Evolutionary conservation across 768 basidiomycete genomes (phyloP).

Genomic region (Gymnopilus junonius): DNA sequence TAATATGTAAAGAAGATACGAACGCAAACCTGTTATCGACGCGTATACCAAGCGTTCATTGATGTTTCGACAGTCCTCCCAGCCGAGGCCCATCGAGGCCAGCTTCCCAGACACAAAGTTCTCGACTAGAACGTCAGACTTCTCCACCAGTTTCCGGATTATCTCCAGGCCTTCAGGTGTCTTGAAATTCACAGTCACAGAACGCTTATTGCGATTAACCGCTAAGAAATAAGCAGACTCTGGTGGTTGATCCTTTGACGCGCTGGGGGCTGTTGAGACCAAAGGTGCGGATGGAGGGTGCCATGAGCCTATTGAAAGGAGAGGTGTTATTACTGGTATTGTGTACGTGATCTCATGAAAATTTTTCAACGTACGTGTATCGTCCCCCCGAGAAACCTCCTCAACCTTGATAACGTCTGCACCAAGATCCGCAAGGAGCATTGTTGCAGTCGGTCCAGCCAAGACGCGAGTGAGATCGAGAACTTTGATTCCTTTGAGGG

Average conservation of each 20-base stretch:
- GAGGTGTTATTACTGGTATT: not conserved
- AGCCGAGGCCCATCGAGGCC: slow-evolving; percentile 82
- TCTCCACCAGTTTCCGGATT: slow-evolving; percentile 66
- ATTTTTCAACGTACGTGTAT: slow-evolving; percentile 65
- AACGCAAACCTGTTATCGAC: slow-evolving; percentile 76
- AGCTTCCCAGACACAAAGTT: slow-evolving; percentile 90
- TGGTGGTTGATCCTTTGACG: slow-evolving; percentile 71
- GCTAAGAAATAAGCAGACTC: slow-evolving; percentile 95
- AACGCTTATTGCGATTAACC: slow-evolving; percentile 88
- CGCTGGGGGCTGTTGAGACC: slow-evolving; percentile 49
- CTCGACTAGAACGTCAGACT: slow-evolving; percentile 87
- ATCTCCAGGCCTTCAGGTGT: slow-evolving; percentile 75
- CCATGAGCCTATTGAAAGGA: slow-evolving; percentile 58
- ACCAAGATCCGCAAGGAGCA: slow-evolving; percentile 91
- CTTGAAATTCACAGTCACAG: slow-evolving; percentile 91
- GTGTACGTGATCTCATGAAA: not conserved
- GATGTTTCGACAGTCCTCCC: slow-evolving; percentile 75
- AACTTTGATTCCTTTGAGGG: slow-evolving; percentile 79
- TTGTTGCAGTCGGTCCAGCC: slow-evolving; percentile 91
- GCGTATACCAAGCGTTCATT: slow-evolving; percentile 87
- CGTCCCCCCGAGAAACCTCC: slow-evolving; percentile 80
- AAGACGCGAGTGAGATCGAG: slow-evolving; percentile 90
- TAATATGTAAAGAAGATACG: not conserved
- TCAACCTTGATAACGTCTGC: slow-evolving; percentile 96
- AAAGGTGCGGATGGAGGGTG: slow-evolving; percentile 62